Conservation (phyloP, 1,139 yeast species). For the Candida sanyaensis region DNA sequence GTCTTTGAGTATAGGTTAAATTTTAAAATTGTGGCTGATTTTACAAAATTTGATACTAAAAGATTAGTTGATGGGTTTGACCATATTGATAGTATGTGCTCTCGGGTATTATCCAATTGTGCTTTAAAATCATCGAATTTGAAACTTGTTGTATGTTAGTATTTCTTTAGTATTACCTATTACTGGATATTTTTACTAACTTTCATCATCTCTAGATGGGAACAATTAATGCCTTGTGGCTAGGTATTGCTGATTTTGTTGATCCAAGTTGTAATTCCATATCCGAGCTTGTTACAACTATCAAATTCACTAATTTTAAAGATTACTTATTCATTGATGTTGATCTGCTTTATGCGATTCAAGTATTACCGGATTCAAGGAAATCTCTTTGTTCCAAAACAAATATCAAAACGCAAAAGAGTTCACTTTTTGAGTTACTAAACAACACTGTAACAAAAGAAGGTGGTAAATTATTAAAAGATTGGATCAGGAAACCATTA, state of each 20-base stretch:
- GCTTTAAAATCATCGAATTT: slow-evolving; percentile 7
- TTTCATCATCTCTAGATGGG: slow-evolving; percentile 8
- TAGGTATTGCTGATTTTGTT: slow-evolving; percentile 8
- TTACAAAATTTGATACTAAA: slow-evolving; percentile 9
- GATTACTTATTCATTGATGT: slow-evolving; percentile 30
- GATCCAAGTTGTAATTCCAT: slow-evolving; percentile 3
- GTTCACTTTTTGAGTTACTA: slow-evolving; percentile 23
- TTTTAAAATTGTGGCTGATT: slow-evolving; percentile 13
- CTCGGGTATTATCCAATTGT: slow-evolving; percentile 4
- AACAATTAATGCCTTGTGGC: slow-evolving; percentile 11
- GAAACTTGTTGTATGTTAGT: slow-evolving; percentile 8
- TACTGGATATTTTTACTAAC: neutral
- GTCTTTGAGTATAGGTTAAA: slow-evolving; percentile 4
- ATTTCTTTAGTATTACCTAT: neutral
- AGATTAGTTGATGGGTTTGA: slow-evolving; percentile 8
- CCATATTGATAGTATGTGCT: neutral
- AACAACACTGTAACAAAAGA: slow-evolving; percentile 25
- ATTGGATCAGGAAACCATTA: slow-evolving; percentile 37
- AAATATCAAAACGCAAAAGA: slow-evolving; percentile 12
- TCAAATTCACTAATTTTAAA: slow-evolving; percentile 10
- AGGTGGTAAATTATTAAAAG: slow-evolving; percentile 27
- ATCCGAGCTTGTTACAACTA: slow-evolving; percentile 4
- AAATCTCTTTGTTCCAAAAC: slow-evolving; percentile 3
- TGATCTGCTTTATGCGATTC: slow-evolving; percentile 32
- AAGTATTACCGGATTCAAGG: slow-evolving; percentile 21